A percentile compares a stretch with the other conserved stretches of the same genome.
Evolutionary conservation across 306 rosid genomes (phyloP).

Genomic region (Inga oerstediana): DNA sequence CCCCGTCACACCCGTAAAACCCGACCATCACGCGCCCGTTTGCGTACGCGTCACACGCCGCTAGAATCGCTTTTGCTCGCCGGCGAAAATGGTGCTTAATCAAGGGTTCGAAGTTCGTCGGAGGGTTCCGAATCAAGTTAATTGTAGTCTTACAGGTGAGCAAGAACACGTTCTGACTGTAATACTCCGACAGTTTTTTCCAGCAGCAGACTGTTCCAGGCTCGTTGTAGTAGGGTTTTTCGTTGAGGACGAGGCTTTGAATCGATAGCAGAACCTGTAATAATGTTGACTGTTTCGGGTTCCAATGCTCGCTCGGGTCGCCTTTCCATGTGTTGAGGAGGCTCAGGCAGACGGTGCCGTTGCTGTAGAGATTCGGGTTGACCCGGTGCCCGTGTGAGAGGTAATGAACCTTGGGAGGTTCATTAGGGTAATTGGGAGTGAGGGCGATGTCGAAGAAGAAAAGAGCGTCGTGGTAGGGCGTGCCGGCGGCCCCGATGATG

Average conservation of each 20-base stretch:
- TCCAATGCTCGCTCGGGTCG: constrained; percentile 41
- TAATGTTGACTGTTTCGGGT: constrained; percentile 47
- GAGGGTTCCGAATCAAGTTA: constrained; percentile 34
- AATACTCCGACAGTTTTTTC: constrained; percentile 31
- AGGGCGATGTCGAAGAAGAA: constrained; percentile 59
- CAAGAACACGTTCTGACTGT: constrained; percentile 39
- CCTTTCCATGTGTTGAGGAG: constrained; percentile 58
- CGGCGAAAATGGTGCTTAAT: constrained; percentile 23
- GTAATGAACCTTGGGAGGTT: constrained; percentile 48
- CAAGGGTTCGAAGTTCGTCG: constrained; percentile 45
- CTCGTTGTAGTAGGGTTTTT: constrained; percentile 62
- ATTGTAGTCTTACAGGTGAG: constrained; percentile 30
- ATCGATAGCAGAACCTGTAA: constrained; percentile 58
- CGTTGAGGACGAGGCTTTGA: constrained; percentile 63
- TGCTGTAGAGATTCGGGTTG: constrained; percentile 49
- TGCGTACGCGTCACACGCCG: constrained; percentile 50
- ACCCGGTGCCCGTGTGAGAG: constrained; percentile 40
- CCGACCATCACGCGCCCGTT: constrained; percentile 43
- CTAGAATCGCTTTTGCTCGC: constrained; percentile 34
- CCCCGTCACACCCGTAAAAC: background rate
- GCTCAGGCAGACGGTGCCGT: constrained; percentile 53
- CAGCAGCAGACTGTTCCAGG: background rate
- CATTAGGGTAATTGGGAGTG: constrained; percentile 43
- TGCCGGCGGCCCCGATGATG: constrained; percentile 58
- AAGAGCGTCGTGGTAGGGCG: constrained; percentile 62